Percentiles rank a stretch among this genome's conserved stretches.
phyloP scores from a whole-genome alignment of 2,329 filamentous ascomycete species.

The Cercospora canescens region DNA sequence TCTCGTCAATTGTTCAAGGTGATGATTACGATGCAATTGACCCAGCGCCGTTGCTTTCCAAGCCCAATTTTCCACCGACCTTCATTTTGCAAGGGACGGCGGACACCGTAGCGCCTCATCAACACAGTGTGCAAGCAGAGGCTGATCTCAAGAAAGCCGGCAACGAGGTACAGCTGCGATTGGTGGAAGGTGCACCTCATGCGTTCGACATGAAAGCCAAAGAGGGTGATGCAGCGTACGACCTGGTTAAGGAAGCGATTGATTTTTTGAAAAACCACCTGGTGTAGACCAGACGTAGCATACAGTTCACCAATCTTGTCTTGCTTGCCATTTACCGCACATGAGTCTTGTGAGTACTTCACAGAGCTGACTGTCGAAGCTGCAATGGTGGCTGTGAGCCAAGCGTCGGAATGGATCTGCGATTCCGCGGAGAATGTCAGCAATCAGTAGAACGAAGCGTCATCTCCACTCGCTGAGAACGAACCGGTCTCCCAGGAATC shows the following conservation, averaged over 20 bases:
- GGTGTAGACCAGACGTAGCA: neutral
- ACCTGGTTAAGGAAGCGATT: neutral
- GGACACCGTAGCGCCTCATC: neutral
- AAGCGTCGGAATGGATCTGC: neutral
- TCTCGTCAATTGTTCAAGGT: neutral
- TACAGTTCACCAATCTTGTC: neutral
- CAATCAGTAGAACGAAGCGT: neutral
- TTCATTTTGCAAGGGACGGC: neutral
- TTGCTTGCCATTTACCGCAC: neutral
- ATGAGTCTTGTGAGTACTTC: neutral
- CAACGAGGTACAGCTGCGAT: neutral
- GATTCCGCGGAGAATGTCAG: neutral
- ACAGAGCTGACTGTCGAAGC: neutral
- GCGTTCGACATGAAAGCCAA: neutral
- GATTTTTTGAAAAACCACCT: neutral
- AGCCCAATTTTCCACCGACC: neutral
- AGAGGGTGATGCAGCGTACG: neutral
- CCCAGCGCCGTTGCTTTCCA: neutral
- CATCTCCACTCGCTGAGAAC: no score
- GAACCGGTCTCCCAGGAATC: no score
- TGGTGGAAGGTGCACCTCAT: neutral
- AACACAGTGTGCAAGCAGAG: neutral
- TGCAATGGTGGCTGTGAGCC: neutral
- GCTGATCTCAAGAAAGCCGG: neutral
- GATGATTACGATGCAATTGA: neutral